Evolutionary conservation across 768 basidiomycete genomes (phyloP).

Genomic region (Nidula microcarpa): DNA sequence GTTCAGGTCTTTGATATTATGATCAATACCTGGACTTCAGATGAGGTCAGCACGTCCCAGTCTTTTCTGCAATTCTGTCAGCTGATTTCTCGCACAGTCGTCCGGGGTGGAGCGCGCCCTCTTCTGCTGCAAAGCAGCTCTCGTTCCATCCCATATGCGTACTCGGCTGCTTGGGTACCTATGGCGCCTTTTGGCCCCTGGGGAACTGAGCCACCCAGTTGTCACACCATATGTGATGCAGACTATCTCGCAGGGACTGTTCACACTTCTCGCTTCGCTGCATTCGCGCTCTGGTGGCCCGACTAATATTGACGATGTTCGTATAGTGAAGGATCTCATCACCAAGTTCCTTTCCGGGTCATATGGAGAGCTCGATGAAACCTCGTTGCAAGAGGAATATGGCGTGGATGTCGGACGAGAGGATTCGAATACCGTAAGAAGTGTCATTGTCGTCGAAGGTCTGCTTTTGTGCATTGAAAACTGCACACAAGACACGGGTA

Average conservation of each 20-base stretch:
- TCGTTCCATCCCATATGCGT: slow-evolving; percentile 35
- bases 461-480: slow-evolving; percentile 52
- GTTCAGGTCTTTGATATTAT: slow-evolving; percentile 61
- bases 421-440: slow-evolving; percentile 24
- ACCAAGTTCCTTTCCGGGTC: slow-evolving; percentile 39
- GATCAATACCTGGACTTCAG: slow-evolving; percentile 51
- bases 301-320: slow-evolving; percentile 24
- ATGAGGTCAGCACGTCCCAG: slow-evolving; percentile 42
- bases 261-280: slow-evolving; percentile 40
- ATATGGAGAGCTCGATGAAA: slow-evolving; percentile 45
- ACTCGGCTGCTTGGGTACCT: slow-evolving; percentile 49
- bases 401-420: slow-evolving; percentile 35
- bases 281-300: slow-evolving; percentile 12
- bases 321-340: slow-evolving; percentile 38
- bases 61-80: neutral
- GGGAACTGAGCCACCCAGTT: slow-evolving; percentile 36
- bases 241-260: slow-evolving; percentile 48
- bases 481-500: slow-evolving; percentile 36
- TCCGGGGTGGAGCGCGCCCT: slow-evolving; percentile 55
- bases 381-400: slow-evolving; percentile 49
- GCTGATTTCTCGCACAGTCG: slow-evolving; percentile 19
- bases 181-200: slow-evolving; percentile 39
- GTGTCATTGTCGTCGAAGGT: slow-evolving; percentile 39
- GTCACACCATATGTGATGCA: slow-evolving; percentile 44
- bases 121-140: slow-evolving; percentile 69